Percentiles rank a stretch among this genome's conserved stretches.
These are phyloP conservation scores for Russula vinacea DNA, from an alignment of 768 basidiomycete species.

Conservation along the genomic window DNA sequence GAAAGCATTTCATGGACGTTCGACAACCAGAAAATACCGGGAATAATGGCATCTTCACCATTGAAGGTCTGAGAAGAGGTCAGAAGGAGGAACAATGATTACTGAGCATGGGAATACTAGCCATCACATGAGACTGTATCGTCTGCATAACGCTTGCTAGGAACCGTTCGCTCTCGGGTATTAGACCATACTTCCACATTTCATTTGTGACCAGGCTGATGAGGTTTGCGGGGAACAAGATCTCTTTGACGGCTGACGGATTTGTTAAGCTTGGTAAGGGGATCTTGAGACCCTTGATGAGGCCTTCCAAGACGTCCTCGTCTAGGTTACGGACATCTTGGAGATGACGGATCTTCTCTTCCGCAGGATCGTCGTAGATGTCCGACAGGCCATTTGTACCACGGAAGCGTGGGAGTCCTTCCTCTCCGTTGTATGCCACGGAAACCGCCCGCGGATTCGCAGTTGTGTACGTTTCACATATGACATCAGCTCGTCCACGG, in stretches of 20 bases:
- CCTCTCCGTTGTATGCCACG: conserved; percentile 82
- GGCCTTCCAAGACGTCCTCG: conserved; percentile 86
- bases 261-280: conserved; percentile 86
- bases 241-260: conserved; percentile 93
- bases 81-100: conserved; percentile 21
- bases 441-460: conserved; percentile 82
- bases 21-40: conserved; percentile 99
- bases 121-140: conserved; percentile 97
- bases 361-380: conserved; percentile 85
- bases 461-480: conserved; percentile 68
- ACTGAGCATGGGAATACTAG: conserved; percentile 41
- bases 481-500: conserved; percentile 74
- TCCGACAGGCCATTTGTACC: conserved; percentile 61
- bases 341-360: conserved; percentile 93
- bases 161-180: conserved; percentile 95
- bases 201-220: conserved; percentile 98
- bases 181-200: conserved; percentile 99
- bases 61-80: conserved; percentile 63
- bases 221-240: conserved; percentile 97
- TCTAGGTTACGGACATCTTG: conserved; percentile 87
- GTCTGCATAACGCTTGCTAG: conserved; percentile 98
- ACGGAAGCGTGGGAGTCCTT: conserved; percentile 63
- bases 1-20: conserved; percentile 99
- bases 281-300: conserved; percentile 90
- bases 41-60: conserved; percentile 92